These are phyloP conservation scores for Phialophora expanda DNA, from an alignment of 2,329 filamentous ascomycete species.

Conservation along the genomic window DNA sequence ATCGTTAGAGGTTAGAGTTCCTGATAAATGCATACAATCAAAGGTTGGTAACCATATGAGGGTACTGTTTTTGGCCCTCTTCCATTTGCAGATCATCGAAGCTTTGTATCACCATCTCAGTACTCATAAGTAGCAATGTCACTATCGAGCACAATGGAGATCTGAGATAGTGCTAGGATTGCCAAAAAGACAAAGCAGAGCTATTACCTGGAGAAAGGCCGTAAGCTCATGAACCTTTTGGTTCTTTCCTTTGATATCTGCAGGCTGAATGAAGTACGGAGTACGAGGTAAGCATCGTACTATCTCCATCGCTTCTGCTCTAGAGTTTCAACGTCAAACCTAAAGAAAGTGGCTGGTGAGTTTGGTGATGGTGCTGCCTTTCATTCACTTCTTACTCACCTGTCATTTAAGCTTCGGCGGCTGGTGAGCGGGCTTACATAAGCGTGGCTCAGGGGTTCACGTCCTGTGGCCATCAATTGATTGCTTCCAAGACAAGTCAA, in stretches of 20 bases:
- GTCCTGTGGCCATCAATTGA: not conserved
- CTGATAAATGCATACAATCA: not conserved
- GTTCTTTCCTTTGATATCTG: not conserved
- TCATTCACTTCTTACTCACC: not conserved
- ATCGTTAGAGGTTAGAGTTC: not conserved
- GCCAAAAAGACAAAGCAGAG: not conserved
- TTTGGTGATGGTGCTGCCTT: not conserved
- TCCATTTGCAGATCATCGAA: not conserved
- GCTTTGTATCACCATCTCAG: not conserved
- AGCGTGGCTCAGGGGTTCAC: constrained; percentile 4
- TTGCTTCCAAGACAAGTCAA: constrained; percentile 16
- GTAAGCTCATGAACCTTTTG: not conserved
- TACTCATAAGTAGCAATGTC: not conserved
- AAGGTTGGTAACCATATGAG: not conserved
- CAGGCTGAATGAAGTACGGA: not conserved
- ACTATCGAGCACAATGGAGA: not conserved
- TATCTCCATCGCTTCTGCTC: not conserved
- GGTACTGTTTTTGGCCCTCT: not conserved
- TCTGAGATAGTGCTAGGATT: not conserved
- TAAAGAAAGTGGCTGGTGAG: not conserved
- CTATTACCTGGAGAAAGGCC: not conserved
- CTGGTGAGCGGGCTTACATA: not conserved
- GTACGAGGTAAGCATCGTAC: not conserved
- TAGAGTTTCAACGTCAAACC: not conserved
- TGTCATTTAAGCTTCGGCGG: not conserved